Conservation (phyloP, 1,284 basidiomycete species). For the Puccinia hordei region DNA sequence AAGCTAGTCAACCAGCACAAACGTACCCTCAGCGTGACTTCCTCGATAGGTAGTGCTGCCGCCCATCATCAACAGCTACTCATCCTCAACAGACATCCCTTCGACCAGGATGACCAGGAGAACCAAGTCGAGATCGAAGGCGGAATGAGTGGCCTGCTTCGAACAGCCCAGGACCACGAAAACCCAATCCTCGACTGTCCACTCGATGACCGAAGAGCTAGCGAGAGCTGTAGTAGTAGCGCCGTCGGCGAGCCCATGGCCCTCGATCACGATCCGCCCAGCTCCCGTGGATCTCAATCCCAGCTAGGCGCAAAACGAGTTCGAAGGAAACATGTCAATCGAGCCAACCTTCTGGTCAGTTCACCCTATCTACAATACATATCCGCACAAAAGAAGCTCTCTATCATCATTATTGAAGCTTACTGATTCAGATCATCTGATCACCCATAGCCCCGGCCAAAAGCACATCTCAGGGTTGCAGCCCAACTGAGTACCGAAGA, state of each 20-base stretch:
- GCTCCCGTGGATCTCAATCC: constrained; percentile 1
- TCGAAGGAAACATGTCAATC: constrained; percentile 34
- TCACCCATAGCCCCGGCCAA: constrained; percentile 24
- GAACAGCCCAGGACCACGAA: neutral
- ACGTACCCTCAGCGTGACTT: constrained; percentile 13
- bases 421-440: neutral
- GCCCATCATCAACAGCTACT: neutral
- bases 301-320: constrained; percentile 18
- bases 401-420: neutral
- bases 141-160: constrained; percentile 24
- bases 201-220: constrained; percentile 9
- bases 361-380: neutral
- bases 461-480: constrained; percentile 41
- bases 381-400: neutral
- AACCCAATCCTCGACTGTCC: constrained; percentile 8
- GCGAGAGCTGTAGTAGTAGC: constrained; percentile 19
- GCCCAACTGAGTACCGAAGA: constrained; percentile 40
- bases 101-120: constrained; percentile 10
- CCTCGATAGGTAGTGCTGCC: neutral
- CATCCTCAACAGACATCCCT: constrained; percentile 6
- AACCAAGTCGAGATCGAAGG: constrained; percentile 23
- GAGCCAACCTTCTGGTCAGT: constrained; percentile 29
- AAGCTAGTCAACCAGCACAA: neutral
- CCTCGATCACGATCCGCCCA: constrained; percentile 4
- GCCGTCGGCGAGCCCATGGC: constrained; percentile 18